These are phyloP conservation scores for Fusarium vanettenii DNA, from an alignment of 2,329 filamentous ascomycete species.

Conservation along the genomic window DNA sequence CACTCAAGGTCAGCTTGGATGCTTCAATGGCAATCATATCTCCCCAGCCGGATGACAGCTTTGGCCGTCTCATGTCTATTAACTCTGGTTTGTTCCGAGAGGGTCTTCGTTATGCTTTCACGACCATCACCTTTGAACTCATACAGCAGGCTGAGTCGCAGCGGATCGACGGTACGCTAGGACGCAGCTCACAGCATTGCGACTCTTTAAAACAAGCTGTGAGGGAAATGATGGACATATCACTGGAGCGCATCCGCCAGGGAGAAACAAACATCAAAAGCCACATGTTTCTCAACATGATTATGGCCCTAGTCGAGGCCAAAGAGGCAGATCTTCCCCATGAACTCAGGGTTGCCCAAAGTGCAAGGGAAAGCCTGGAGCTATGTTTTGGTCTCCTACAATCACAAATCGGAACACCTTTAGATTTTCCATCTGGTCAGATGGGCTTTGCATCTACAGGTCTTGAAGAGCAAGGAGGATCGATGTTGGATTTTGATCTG, in stretches of 20 bases:
- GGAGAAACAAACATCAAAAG: slow-evolving; percentile 60
- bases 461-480: neutral
- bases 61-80: slow-evolving; percentile 50
- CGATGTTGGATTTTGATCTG: neutral
- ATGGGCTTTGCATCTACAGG: neutral
- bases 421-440: neutral
- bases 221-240: slow-evolving; percentile 41
- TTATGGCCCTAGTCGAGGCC: slow-evolving; percentile 54
- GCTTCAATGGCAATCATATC: slow-evolving; percentile 51
- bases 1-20: slow-evolving; percentile 60
- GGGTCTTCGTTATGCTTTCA: slow-evolving; percentile 47
- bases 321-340: slow-evolving; percentile 40
- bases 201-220: slow-evolving; percentile 49
- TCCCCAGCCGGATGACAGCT: slow-evolving; percentile 51
- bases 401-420: neutral
- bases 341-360: slow-evolving; percentile 45
- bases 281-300: slow-evolving; percentile 54
- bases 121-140: slow-evolving; percentile 51
- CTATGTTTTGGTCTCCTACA: slow-evolving; percentile 47
- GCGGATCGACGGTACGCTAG: slow-evolving; percentile 44
- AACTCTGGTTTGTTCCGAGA: slow-evolving; percentile 57
- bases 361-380: slow-evolving; percentile 49
- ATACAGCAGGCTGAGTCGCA: slow-evolving; percentile 47
- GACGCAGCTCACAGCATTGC: slow-evolving; percentile 40
- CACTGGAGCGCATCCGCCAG: slow-evolving; percentile 48